Evolutionary conservation across 305 asterid species (phyloP).

Genomic region (Rubia peregrina): DNA sequence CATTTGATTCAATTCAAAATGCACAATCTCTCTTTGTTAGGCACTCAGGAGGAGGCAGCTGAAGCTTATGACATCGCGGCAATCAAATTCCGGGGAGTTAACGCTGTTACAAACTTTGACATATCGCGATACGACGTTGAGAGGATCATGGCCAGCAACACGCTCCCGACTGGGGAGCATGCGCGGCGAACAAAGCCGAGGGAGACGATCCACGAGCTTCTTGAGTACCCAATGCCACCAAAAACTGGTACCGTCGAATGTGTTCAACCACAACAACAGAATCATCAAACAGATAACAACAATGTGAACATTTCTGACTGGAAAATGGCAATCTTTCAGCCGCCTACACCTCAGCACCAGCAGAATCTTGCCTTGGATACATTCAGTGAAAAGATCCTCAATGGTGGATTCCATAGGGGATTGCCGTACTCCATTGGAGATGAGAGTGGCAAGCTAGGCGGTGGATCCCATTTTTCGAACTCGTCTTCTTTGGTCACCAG

Average conservation of each 20-base stretch:
- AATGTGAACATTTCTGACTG: conserved; percentile 31
- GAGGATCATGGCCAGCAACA: conserved; percentile 71
- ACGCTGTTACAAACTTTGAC: conserved; percentile 82
- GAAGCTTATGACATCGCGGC: conserved; percentile 95
- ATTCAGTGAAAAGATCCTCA: conserved; percentile 16
- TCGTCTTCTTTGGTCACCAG: conserved; percentile 62
- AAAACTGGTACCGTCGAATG: conserved; percentile 13
- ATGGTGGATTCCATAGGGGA: conserved; percentile 22
- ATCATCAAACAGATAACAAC: conserved; percentile 2
- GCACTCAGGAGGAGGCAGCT: conserved; percentile 91
- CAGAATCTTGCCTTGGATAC: conserved; percentile 20
- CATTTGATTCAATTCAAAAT: background rate
- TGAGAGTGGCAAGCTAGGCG: conserved; percentile 28
- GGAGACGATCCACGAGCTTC: conserved; percentile 17
- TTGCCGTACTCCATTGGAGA: conserved; percentile 31
- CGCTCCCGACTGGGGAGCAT: conserved; percentile 55
- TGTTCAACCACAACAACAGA: background rate
- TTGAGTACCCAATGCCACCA: conserved; percentile 17
- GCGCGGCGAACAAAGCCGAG: conserved; percentile 51
- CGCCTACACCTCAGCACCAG: conserved; percentile 10
- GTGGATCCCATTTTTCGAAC: conserved; percentile 39
- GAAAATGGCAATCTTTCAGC: conserved; percentile 41
- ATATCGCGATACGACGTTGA: conserved; percentile 65
- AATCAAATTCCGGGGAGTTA: conserved; percentile 70
- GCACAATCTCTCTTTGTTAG: conserved; percentile 19